Evolutionary conservation across 179 eudicot genomes (phyloP).

Genomic region (Silene noctiflora): DNA sequence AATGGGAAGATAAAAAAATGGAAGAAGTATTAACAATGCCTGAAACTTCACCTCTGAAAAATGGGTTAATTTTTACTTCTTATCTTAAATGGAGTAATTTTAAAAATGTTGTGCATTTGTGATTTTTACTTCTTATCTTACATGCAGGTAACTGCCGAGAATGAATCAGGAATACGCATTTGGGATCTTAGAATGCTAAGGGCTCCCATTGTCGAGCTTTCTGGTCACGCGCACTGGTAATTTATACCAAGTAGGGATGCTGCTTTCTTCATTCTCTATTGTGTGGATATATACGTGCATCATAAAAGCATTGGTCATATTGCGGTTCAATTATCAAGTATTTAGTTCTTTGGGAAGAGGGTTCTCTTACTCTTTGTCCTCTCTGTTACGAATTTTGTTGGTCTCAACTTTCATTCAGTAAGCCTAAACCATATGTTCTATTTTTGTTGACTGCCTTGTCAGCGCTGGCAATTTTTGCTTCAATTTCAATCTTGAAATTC

Average conservation of each 20-base stretch:
- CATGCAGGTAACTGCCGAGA: constrained; percentile 84
- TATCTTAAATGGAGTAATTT: constrained; percentile 1
- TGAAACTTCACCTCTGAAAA: not conserved
- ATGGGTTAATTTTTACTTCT: not conserved
- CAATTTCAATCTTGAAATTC: not conserved
- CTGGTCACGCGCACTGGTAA: constrained; percentile 98
- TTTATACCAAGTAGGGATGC: constrained; percentile 17
- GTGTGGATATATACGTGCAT: constrained; percentile 8
- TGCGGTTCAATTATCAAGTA: constrained; percentile 8
- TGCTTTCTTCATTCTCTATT: constrained; percentile 7
- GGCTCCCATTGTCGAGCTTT: constrained; percentile 73
- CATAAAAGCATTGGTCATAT: not conserved
- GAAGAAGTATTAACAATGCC: too few species aligned
- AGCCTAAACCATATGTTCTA: not conserved
- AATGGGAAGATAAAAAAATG: too few species aligned
- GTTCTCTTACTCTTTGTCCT: constrained; percentile 1
- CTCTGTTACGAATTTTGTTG: not conserved
- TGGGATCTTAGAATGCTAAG: constrained; percentile 95
- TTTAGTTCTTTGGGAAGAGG: constrained; percentile 1
- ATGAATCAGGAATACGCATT: constrained; percentile 86
- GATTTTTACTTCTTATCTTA: constrained; percentile 11
- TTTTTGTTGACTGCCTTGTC: not conserved
- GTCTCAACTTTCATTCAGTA: constrained; percentile 3
- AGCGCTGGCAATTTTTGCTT: not conserved
- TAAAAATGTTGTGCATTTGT: constrained; percentile 7